phyloP scores from a whole-genome alignment of 2,329 filamentous ascomycete species.

The Cercospora sp. region DNA sequence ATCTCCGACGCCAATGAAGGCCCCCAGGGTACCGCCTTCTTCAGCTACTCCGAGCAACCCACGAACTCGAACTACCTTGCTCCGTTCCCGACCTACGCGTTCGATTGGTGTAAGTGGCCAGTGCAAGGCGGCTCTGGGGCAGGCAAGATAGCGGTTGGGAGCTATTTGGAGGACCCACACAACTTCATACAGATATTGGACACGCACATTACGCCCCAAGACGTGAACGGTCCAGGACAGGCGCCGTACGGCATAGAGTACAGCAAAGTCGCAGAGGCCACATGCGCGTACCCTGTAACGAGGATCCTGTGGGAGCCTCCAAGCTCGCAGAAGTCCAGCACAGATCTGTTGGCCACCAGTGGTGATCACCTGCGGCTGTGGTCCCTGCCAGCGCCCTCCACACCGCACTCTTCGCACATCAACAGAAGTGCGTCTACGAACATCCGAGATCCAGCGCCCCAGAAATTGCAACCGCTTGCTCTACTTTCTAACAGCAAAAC shows the following conservation, averaged over 20 bases:
- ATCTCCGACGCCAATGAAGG: slow-evolving; percentile 78
- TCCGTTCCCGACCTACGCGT: slow-evolving; percentile 93
- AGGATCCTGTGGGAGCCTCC: slow-evolving; percentile 94
- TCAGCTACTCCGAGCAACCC: slow-evolving; percentile 65
- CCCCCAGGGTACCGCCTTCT: slow-evolving; percentile 58
- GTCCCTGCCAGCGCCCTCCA: slow-evolving; percentile 67
- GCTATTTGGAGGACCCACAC: slow-evolving; percentile 95
- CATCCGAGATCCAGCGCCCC: slow-evolving; percentile 60
- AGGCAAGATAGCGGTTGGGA: slow-evolving; percentile 91
- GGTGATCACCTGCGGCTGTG: slow-evolving; percentile 91
- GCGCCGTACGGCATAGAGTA: slow-evolving; percentile 82
- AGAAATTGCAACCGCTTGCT: slow-evolving; percentile 87
- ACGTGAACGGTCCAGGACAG: slow-evolving; percentile 66
- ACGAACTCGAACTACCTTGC: slow-evolving; percentile 89
- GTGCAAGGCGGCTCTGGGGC: slow-evolving; percentile 72
- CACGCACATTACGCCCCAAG: slow-evolving; percentile 71
- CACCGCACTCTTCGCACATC: slow-evolving; percentile 57
- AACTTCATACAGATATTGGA: slow-evolving; percentile 99
- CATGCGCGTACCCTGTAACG: slow-evolving; percentile 95
- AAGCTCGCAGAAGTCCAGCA: slow-evolving; percentile 90
- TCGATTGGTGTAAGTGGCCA: slow-evolving; percentile 99
- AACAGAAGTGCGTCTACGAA: slow-evolving; percentile 63
- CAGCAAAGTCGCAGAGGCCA: slow-evolving; percentile 90
- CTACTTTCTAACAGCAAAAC: slow-evolving; percentile 97
- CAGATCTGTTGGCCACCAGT: slow-evolving; percentile 90